Conservation (phyloP, 2,329 filamentous ascomycete species). For the Exutisphaerella laricina region DNA sequence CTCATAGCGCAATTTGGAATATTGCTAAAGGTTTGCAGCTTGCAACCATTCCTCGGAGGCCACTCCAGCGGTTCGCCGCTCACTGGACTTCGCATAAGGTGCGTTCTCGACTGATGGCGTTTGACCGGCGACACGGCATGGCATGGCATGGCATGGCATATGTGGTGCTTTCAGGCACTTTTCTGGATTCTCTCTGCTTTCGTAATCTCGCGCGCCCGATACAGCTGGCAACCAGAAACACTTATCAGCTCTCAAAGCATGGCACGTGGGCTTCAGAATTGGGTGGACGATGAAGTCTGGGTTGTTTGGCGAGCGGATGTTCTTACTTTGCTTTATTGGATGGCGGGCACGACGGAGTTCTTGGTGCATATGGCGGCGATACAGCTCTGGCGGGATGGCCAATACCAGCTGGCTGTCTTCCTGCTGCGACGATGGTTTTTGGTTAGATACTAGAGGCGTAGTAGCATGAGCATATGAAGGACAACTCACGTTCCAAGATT, state of each 20-base stretch:
- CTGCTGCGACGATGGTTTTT: conserved; percentile 3
- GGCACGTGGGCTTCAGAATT: background rate
- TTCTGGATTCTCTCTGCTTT: conserved; percentile 5
- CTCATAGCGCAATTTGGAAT: conserved; percentile 20
- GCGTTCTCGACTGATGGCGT: conserved; percentile 12
- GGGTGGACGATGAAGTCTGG: no score
- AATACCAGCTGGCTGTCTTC: conserved; percentile 3
- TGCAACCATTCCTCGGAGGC: conserved; percentile 9
- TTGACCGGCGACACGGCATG: conserved; percentile 11
- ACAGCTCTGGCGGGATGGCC: background rate
- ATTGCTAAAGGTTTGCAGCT: conserved; percentile 16
- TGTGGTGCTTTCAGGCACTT: conserved; percentile 3
- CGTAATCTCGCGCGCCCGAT: conserved; percentile 2
- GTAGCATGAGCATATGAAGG: conserved; percentile 4
- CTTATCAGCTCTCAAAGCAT: conserved; percentile 2
- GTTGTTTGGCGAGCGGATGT: conserved; percentile 2
- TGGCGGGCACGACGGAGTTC: conserved; percentile 9
- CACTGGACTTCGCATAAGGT: conserved; percentile 12
- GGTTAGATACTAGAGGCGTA: conserved; percentile 1
- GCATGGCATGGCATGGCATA: background rate
- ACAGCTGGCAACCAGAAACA: conserved; percentile 2
- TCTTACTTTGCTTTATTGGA: conserved; percentile 6
- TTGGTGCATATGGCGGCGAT: conserved; percentile 4
- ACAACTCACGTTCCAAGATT: background rate
- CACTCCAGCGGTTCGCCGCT: conserved; percentile 11